A percentile compares a stretch with the other conserved stretches of the same genome.
Conservation (phyloP, 345 rosid genomes). For the Lumnitzera littorea region DNA sequence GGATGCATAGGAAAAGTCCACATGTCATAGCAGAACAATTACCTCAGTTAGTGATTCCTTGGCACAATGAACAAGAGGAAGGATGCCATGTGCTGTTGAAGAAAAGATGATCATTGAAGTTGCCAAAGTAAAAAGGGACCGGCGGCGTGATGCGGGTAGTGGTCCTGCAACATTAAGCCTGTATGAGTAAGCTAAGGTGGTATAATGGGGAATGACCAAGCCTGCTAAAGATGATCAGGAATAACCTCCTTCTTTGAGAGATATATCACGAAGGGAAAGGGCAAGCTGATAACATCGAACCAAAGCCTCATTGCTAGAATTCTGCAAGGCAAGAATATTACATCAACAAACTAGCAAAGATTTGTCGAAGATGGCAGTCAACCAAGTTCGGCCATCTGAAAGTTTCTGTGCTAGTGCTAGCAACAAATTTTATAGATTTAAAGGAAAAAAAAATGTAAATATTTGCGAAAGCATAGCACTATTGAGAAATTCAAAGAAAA, state of each 20-base stretch:
- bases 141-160: conserved; percentile 68
- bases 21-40: conserved; percentile 9
- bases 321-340: conserved; percentile 37
- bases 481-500: too few relatives aligned
- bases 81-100: conserved; percentile 59
- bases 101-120: conserved; percentile 85
- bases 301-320: conserved; percentile 69
- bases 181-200: conserved; percentile 1
- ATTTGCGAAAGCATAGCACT: too few relatives aligned
- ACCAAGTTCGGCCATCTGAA: too few relatives aligned
- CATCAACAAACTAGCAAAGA: not conserved
- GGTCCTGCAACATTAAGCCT: conserved; percentile 42
- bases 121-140: conserved; percentile 82
- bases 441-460: too few relatives aligned
- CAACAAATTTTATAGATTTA: too few relatives aligned
- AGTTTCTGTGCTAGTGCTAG: too few relatives aligned
- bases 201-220: not conserved
- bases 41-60: conserved; percentile 60
- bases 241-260: conserved; percentile 68
- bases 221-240: not conserved
- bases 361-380: too few relatives aligned
- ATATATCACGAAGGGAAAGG: conserved; percentile 72
- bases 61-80: conserved; percentile 44
- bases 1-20: not conserved
- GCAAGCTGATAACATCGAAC: conserved; percentile 89